Percentiles rank a stretch among this genome's conserved stretches.
Evolutionary conservation across 352 stramenopile genomes (phyloP).

Genomic region (Phytopythium cucurbitacearum): DNA sequence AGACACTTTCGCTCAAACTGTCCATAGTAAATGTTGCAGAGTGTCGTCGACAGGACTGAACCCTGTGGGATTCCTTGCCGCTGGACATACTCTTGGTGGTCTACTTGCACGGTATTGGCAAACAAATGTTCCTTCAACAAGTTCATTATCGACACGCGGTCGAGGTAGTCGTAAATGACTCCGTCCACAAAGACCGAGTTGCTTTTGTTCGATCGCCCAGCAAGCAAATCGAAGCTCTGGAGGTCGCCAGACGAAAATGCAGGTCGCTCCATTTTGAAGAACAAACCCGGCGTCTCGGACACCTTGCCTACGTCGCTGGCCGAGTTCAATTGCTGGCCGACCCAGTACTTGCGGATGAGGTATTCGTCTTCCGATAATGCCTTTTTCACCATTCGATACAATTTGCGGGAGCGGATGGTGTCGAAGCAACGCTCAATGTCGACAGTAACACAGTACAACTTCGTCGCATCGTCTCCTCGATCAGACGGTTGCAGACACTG

Average conservation of each 20-base stretch:
- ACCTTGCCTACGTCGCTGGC: slow-evolving; percentile 1
- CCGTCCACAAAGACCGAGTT: slow-evolving; percentile 65
- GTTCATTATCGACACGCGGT: slow-evolving; percentile 34
- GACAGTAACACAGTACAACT: slow-evolving; percentile 58
- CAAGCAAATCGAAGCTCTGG: slow-evolving; percentile 44
- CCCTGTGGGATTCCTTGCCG: slow-evolving; percentile 70
- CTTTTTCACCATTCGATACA: slow-evolving; percentile 65
- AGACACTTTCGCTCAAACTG: slow-evolving; percentile 68
- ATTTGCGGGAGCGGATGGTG: slow-evolving; percentile 60
- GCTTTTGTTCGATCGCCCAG: slow-evolving; percentile 28
- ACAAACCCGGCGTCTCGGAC: slow-evolving; percentile 5
- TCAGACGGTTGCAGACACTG: slow-evolving; percentile 17
- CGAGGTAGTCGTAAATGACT: slow-evolving; percentile 75
- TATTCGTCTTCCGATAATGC: slow-evolving; percentile 67
- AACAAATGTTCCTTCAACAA: slow-evolving; percentile 68
- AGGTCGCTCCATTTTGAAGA: slow-evolving; percentile 59
- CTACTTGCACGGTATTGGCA: slow-evolving; percentile 47
- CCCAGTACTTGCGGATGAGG: slow-evolving; percentile 69
- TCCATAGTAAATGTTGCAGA: slow-evolving; percentile 82
- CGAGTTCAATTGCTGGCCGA: slow-evolving; percentile 41
- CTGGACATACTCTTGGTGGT: slow-evolving; percentile 50
- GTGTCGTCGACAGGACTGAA: slow-evolving; percentile 74
- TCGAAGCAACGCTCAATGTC: slow-evolving; percentile 84
- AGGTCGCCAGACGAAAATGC: slow-evolving; percentile 54
- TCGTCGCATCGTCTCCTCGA: neutral